These are phyloP conservation scores for Leishmania tarentolae DNA, from an alignment of 208 protist species.

Conservation along the genomic window DNA sequence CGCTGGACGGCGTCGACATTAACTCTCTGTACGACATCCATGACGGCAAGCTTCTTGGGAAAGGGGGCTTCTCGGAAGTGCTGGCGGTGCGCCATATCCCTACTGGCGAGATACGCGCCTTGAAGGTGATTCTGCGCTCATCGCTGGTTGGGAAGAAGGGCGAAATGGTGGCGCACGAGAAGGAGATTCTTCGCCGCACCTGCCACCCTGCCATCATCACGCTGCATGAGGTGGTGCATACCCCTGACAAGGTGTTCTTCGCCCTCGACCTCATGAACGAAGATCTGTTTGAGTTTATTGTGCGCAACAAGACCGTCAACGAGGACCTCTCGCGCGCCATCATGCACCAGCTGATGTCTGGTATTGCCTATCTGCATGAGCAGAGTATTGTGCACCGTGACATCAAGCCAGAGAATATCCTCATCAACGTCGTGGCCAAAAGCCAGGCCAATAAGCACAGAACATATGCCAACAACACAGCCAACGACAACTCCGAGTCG, in stretches of 20 bases:
- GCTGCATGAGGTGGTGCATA: constrained; percentile 78
- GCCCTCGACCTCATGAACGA: constrained; percentile 85
- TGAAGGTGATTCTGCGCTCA: constrained; percentile 78
- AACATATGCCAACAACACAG: neutral
- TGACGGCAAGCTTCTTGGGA: constrained; percentile 58
- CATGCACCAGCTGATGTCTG: constrained; percentile 70
- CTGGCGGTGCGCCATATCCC: constrained; percentile 60
- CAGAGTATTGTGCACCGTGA: constrained; percentile 86
- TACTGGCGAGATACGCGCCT: constrained; percentile 62
- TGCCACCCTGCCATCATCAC: constrained; percentile 84
- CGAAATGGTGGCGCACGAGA: constrained; percentile 86
- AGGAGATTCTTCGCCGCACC: constrained; percentile 81
- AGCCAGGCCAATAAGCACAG: constrained; percentile 15
- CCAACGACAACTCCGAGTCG: constrained; percentile 16
- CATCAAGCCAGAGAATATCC: constrained; percentile 92
- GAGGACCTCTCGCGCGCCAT: constrained; percentile 71
- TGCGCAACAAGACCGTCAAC: constrained; percentile 68
- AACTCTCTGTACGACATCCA: constrained; percentile 68
- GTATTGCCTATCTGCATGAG: constrained; percentile 78
- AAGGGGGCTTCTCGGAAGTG: constrained; percentile 85
- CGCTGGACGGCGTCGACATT: constrained; percentile 67
- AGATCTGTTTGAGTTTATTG: constrained; percentile 89
- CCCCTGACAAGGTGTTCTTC: constrained; percentile 72
- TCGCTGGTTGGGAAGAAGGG: constrained; percentile 75
- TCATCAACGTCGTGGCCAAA: constrained; percentile 55